phyloP scores from a whole-genome alignment of 2,329 filamentous ascomycete species.

The Emergomyces pasteurianus region DNA sequence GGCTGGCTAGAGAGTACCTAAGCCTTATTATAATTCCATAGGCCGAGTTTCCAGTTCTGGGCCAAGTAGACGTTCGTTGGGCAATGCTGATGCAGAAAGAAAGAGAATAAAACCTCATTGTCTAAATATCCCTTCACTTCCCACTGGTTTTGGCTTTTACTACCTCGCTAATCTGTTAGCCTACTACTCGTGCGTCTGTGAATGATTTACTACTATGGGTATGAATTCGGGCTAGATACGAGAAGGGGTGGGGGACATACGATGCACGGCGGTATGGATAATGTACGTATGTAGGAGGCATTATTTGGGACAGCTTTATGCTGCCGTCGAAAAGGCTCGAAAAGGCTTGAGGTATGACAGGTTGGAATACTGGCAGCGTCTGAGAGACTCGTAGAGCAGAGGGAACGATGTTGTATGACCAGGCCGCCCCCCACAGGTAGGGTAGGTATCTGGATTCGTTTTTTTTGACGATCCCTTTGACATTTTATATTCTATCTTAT shows the following conservation, averaged over 20 bases:
- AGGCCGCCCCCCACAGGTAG: too few species aligned
- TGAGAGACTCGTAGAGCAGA: neutral
- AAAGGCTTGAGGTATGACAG: neutral
- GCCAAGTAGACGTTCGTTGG: neutral
- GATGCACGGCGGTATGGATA: neutral
- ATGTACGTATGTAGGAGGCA: neutral
- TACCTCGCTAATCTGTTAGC: neutral
- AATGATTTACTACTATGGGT: neutral
- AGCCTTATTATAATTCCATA: neutral
- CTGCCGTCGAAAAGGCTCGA: neutral
- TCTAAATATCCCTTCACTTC: neutral
- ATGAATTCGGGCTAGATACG: neutral
- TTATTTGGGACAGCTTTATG: neutral
- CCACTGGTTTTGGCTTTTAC: neutral
- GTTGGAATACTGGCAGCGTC: neutral
- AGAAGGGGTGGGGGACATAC: neutral
- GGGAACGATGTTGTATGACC: neutral
- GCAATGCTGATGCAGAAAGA: neutral
- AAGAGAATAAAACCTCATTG: neutral
- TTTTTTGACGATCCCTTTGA: neutral
- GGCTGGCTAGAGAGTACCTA: neutral
- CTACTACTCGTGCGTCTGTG: neutral
- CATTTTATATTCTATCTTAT: neutral
- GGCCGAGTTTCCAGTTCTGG: neutral
- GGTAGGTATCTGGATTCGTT: neutral